A percentile compares a stretch with the other conserved stretches of the same genome.
phyloP scores from a whole-genome alignment of 2,329 filamentous ascomycete species.

The Massarina eburnea region DNA sequence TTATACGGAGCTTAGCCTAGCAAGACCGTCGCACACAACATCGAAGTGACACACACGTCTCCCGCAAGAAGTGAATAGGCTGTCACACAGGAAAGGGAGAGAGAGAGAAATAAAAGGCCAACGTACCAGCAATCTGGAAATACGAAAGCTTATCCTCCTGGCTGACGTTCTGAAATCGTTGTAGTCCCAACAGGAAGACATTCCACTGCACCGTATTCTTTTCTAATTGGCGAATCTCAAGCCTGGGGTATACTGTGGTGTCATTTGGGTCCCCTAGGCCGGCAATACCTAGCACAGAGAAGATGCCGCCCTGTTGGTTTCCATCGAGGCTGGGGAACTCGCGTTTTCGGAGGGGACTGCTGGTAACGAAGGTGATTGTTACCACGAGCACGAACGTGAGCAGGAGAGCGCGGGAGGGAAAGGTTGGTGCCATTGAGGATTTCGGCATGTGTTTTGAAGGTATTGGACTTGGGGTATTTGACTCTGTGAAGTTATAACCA shows the following conservation, averaged over 20 bases:
- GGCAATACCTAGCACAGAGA: slow-evolving; percentile 24
- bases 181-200: slow-evolving; percentile 72
- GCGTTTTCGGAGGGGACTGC: not conserved
- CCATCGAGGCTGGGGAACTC: not conserved
- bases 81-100: not conserved
- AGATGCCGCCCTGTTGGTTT: slow-evolving; percentile 10
- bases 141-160: slow-evolving; percentile 69
- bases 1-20: no score
- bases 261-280: slow-evolving; percentile 13
- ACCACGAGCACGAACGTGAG: no score
- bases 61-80: not conserved
- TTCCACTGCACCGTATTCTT: slow-evolving; percentile 68
- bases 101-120: no score
- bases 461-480: no score
- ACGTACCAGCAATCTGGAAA: slow-evolving; percentile 73
- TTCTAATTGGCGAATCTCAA: slow-evolving; percentile 68
- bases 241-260: slow-evolving; percentile 48
- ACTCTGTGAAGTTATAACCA: no score
- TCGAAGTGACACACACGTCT: not conserved
- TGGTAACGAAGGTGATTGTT: no score
- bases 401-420: no score
- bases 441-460: no score
- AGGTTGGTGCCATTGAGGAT: no score
- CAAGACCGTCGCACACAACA: not conserved
- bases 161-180: slow-evolving; percentile 67